Evolutionary conservation across 495 filamentous ascomycete species (phyloP), one percentile per base, ranked within the genome.

Genomic region (Immersiella caudata): DNA sequence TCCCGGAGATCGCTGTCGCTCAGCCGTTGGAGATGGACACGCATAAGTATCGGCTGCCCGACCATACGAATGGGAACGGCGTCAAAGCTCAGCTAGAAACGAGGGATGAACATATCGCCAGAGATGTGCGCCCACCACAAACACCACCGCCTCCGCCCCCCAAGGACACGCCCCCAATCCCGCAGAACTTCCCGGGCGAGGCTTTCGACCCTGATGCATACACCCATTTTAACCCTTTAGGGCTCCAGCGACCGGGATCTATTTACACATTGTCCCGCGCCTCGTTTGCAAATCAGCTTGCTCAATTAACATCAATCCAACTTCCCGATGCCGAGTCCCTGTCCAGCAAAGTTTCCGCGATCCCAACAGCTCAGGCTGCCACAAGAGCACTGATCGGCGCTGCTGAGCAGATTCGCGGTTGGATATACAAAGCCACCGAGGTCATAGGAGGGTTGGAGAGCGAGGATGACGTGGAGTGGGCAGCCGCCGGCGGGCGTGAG

Each of bases 401-500:
- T 11, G 93, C 94, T 24, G 91, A 94, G 62, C 93, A 97, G 77
- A 98, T 99, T 60, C 87, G 89, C 55, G 88, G 88, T 64, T 98
- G 95, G 95, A 94, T 97, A 66, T 84, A 85, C 68, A 96, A 96
- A 74, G 93, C 95, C 0, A 89, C 87, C 0, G 92, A 95, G 66
- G 93, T 97, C 11, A 85, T 99, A 26, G 86, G 82, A 63, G 92
- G 93, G 0, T 79, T 98, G 24, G 92, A 97, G 75, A 90, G 93
- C 16, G 94, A 97, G 68, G 95, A 99, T 78, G 94, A 99, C 71
- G 92, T 97, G 22, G 93, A 97, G 73, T 99, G 95, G 95, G 93
- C 95, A 16, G 94, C 94, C 16, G 93, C 93, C 16, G 95, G 90
- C 58, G 93, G 93, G 3, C 86, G 93, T 68, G 93, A 97, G 73